Base-by-base conservation (phyloP, 345 rosid species). In the Trapa bicornis region DNA sequence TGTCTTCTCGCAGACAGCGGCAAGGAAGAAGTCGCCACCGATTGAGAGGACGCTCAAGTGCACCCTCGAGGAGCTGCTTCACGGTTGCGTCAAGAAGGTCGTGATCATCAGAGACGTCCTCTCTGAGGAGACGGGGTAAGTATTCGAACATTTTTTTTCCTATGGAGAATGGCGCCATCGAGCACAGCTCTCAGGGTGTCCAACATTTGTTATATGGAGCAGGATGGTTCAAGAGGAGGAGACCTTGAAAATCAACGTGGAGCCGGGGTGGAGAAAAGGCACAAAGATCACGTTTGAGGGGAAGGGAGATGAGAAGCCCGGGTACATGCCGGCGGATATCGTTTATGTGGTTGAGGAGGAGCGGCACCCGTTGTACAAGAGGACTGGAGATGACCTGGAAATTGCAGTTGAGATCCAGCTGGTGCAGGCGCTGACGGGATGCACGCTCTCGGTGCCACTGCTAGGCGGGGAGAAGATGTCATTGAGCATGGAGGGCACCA, bases 251-350 rank as follows among this genome's bases (percentile, higher is more conserved):
- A 84, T 93, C 66, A 87, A 79, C 37, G 71, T 93, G 16, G 78
- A 87, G 63, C 94, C 97, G 29, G 98, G 98, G 75, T 93, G 98
- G 98, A 88, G 60, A 76, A 84, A 79, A 76, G 98, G 98, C 67
- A 93, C 94, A 0, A 85, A 79, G 80, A 86, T 93, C 39, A 84
- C 83, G 69, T 90, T 93, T 29, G 96, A 90, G 69, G 97, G 96
- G 42, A 89, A 83, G 68, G 98, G 96, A 0, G 84, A 86, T n/a
- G 87, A 90, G 73, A 82, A 76, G 74, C 97, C 90, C 0, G 97
- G 97, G 0, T 84, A 86, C 66, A 82, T 80, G 1, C 89, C 91
- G 0, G 87, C 92, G 5, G 96, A 90, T 64, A 74, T 90, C 1
- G 71, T 81, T 3, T 85, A 90, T 62, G 63, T 73, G 41, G 79